Base-by-base conservation (phyloP, 2,329 filamentous ascomycete genomes). In the Cadophora sp. region DNA sequence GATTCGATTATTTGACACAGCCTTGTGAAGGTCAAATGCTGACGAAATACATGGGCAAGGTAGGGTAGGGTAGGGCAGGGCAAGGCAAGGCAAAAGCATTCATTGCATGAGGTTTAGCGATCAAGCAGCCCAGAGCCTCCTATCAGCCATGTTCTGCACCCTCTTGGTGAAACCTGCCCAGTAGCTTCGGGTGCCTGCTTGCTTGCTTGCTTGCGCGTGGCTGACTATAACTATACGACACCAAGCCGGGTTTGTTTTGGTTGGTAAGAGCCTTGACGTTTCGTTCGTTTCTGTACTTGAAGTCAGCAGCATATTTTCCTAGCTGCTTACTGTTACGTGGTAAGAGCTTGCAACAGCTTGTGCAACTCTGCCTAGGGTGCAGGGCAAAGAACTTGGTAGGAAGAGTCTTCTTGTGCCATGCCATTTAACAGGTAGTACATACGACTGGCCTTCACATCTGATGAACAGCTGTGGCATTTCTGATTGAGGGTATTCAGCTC, bases 91-190 rank as follows among this genome's bases (percentile, higher is more conserved):
- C n/a, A n/a, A n/a, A n/a, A n/a, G n/a, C n/a, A 56, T 65, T 64
- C 59, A 43, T 34, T 66, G 62, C 61, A 61, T 66, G 27, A 29
- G 34, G 19, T 4, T 37, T 64, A 60, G 62, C 58, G 62, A 67
- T 64, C 60, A 58, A 56, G n/a, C n/a, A n/a, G n/a, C n/a, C n/a
- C n/a, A n/a, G n/a, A n/a, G 59, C 43, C 48, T 56, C 51, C 58
- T 51, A 53, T 59, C 64, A 70, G 64, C 69, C 66, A 69, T 48
- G 22, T 50, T 24, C 62, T 58, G 40, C 59, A 14, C 55, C 37
- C 40, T 29, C 34, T 12, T 43, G 22, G 56, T 60, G 56, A 60
- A 46, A 60, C 31, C n/a, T 60, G 34, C 34, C 62, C 62, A 64
- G 31, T 34, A 22, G 19, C 12, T 29, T 27, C 22, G 3, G 37